Conservation (phyloP, 176 grass and related monocot genomes). For the Elymus sibiricus region DNA sequence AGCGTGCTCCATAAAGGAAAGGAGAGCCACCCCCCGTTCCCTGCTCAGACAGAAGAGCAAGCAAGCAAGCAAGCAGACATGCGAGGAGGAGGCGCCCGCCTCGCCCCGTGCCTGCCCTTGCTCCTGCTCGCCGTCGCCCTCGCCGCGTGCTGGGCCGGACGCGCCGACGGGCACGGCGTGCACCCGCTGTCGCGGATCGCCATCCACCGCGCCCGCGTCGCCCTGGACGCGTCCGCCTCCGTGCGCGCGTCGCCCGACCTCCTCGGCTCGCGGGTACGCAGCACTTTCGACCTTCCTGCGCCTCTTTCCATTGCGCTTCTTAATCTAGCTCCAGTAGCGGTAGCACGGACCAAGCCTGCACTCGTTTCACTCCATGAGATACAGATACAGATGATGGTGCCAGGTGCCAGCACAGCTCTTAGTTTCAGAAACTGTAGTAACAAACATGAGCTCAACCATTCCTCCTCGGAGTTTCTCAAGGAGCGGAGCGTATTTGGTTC, state of each 20-base stretch:
- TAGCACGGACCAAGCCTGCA: too few species aligned
- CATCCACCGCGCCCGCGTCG: slow-evolving; percentile 55
- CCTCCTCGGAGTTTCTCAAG: too few species aligned
- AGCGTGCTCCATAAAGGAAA: neutral
- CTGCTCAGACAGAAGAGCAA: neutral
- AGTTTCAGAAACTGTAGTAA: too few species aligned
- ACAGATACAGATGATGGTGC: too few species aligned
- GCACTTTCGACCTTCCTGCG: too few species aligned
- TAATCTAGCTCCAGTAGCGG: too few species aligned
- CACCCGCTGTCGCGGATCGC: slow-evolving; percentile 77
- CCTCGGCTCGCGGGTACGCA: slow-evolving; percentile 50
- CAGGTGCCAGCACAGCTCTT: too few species aligned
- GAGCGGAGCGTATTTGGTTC: too few species aligned
- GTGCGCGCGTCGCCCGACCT: slow-evolving; percentile 49
- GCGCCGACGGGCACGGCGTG: slow-evolving; percentile 29
- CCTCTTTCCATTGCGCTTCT: too few species aligned
- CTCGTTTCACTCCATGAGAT: too few species aligned
- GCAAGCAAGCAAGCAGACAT: neutral
- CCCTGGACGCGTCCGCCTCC: slow-evolving; percentile 37
- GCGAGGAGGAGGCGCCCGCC: neutral
- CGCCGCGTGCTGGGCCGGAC: neutral
- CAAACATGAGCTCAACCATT: too few species aligned
- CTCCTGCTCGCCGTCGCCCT: neutral
- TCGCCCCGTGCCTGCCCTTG: neutral
- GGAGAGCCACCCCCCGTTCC: neutral